Evolutionary conservation across 306 rosid genomes (phyloP).

Genomic region (Rosa chinensis): DNA sequence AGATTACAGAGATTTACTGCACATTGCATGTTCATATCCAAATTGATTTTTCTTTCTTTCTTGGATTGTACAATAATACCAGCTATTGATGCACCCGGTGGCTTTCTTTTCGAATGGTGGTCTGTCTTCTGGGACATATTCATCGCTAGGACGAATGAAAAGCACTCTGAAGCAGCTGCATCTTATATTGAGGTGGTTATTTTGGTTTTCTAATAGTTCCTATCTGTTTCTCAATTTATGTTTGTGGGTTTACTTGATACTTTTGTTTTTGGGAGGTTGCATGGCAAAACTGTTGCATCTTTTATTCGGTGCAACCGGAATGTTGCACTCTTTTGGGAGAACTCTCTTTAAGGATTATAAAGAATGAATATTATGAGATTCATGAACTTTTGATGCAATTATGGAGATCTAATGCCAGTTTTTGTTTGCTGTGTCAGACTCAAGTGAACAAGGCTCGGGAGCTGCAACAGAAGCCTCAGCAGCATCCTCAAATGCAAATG

Average conservation of each 20-base stretch:
- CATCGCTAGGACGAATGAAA: conserved; percentile 50
- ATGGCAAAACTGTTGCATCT: neutral
- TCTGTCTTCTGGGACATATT: conserved; percentile 78
- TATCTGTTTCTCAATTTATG: neutral
- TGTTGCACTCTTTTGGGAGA: neutral
- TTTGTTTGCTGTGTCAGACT: conserved; percentile 38
- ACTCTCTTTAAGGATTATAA: neutral
- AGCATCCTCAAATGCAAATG: conserved; percentile 43
- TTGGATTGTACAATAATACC: conserved; percentile 22
- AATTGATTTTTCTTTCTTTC: conserved; percentile 12
- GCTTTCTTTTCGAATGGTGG: conserved; percentile 95
- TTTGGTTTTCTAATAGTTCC: conserved; percentile 4
- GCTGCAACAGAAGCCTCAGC: conserved; percentile 49
- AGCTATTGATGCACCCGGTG: conserved; percentile 73
- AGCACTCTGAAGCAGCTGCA: conserved; percentile 64
- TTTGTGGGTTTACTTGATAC: neutral
- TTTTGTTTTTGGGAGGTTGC: neutral
- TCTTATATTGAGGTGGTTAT: conserved; percentile 54
- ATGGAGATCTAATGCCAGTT: neutral
- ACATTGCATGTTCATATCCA: neutral
- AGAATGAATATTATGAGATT: neutral
- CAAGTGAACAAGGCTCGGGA: conserved; percentile 55
- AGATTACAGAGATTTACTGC: neutral
- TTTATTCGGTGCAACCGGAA: neutral
- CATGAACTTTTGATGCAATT: neutral